Base-by-base conservation (phyloP, 768 basidiomycete genomes). In the Tylopilus plumbeoviolaceoides region DNA sequence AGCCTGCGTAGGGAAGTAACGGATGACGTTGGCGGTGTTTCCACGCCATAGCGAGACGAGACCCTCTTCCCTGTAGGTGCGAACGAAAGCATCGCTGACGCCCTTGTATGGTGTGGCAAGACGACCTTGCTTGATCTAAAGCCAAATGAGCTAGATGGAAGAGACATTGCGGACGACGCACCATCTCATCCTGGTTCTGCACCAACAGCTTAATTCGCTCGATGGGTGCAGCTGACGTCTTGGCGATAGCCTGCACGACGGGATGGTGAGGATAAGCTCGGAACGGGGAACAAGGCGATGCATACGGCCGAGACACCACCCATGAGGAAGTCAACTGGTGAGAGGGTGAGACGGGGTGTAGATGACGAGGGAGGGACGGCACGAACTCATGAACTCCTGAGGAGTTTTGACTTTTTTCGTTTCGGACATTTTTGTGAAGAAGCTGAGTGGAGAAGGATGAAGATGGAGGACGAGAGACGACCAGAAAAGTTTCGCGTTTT, bases 11-110 rank as follows among this genome's bases (percentile, higher is more conserved):
- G 97, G 97, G 93, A 99, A 99, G 89, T 99, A 99, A 72, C 97
- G 95, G 79, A 99, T 97, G 77, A 99, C 97, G 78, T 99, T 99
- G 83, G 97, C 95, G 54, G 95, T 98, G 86, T 99, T 99, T 75
- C 97, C 97, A 78, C 97, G 80, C 97, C 97, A 98, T 68, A 99
- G 79, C 20, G 97, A 89, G 58, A 93, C 80, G 48, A 97, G 76
- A 73, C 97, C 97, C 81, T 99, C 97, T 15, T 98, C 95, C 61
- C 73, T 76, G 82, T 95, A 95, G 54, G 95, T 98, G 61, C 97
- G 91, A 57, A 61, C 38, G 71, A 97, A 97, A 64, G 95, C 97
- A 76, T 98, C 97, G 53, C 68, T 73, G 63, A 99, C 80, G 69
- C 97, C 97, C 83, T 95, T 95, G 87, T 99, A 98, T 33, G 97